A percentile compares a stretch with the other conserved stretches of the same genome.
These are phyloP conservation scores for Trichoderma asperellum DNA, from an alignment of 2,329 filamentous ascomycete species.

Conservation along the genomic window DNA sequence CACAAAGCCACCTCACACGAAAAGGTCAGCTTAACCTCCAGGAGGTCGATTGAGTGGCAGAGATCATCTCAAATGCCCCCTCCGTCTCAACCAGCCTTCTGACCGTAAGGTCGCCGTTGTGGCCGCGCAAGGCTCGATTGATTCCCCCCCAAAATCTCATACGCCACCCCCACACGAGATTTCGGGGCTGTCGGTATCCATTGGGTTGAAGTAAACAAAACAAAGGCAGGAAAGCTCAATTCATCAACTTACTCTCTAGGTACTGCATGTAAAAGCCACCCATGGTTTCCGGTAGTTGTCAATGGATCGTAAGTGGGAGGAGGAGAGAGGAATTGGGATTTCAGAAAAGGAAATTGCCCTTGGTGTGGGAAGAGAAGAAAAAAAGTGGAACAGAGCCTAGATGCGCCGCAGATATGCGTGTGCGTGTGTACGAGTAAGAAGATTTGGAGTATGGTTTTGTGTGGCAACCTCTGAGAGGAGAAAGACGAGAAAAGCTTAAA, in stretches of 20 bases:
- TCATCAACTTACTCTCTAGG: conserved; percentile 68
- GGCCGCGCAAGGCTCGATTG: conserved; percentile 17
- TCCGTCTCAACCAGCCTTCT: background rate
- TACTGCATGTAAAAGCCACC: conserved; percentile 73
- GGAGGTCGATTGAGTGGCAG: background rate
- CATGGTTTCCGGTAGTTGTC: conserved; percentile 49
- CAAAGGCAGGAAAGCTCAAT: conserved; percentile 26
- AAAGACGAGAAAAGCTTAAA: conserved; percentile 10
- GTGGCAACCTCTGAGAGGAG: conserved; percentile 19
- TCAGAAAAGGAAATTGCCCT: conserved; percentile 17
- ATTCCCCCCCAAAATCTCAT: conserved; percentile 23
- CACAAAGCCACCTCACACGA: background rate
- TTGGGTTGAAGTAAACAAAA: conserved; percentile 31
- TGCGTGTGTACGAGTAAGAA: conserved; percentile 17
- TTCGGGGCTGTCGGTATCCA: conserved; percentile 30
- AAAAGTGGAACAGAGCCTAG: conserved; percentile 34
- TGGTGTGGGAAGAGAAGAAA: conserved; percentile 17
- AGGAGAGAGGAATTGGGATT: conserved; percentile 12
- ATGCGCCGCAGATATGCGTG: conserved; percentile 20
- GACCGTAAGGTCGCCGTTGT: conserved; percentile 19
- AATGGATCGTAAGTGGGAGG: conserved; percentile 13
- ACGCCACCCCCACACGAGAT: conserved; percentile 29
- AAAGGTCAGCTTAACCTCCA: background rate
- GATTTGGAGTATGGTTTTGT: conserved; percentile 16
- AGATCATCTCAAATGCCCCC: conserved; percentile 7